Base-by-base conservation (phyloP, 2,329 filamentous ascomycete species). In the Fusarium sp. region DNA sequence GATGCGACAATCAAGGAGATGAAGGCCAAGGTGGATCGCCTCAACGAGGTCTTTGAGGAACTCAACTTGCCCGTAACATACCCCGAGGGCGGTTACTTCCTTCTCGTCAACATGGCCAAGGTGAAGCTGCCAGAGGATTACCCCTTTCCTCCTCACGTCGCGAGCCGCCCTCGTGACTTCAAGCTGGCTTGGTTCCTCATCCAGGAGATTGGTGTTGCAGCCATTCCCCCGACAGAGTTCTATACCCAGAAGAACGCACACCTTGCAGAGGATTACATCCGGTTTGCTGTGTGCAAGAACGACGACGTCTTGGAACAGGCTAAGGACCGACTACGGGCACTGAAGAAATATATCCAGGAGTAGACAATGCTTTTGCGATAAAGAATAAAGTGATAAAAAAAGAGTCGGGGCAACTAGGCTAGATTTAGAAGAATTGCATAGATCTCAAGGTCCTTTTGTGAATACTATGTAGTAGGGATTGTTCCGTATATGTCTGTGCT, bases 111-210 rank as follows among this genome's bases (percentile, higher is more conserved):
- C 83, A 91, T 98, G 85, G 85, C 88, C 59, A 94, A 95, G 77
- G 93, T 99, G 59, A 89, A 92, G 77, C 78, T 99, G 7, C 96
- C 96, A 0, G 86, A 86, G 6, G 90, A 90, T 77, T 99, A 98
- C 79, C 88, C 91, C 0, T 98, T 98, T 84, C 96, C 96, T 28
- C 85, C 91, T 2, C 94, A 98, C 77, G 95, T 99, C 36, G 93
- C 92, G 15, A 90, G 86, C 75, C 88, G 96, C 3, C 94, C 96
- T 24, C 87, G 96, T 31, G 96, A 99, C 79, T 99, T 98, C 83
- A 93, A 97, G 84, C 87, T 99, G 46, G 89, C 90, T 36, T 99
- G 95, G 95, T 98, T 98, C 83, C 82, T 98, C 74, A 99, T 99
- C 80, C 94, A 94, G 79, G 95, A 99, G 83, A 85, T 99, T 21